These are phyloP conservation scores for Pleurotus cornucopiae DNA, from an alignment of 768 basidiomycete genomes.

Conservation along the genomic window DNA sequence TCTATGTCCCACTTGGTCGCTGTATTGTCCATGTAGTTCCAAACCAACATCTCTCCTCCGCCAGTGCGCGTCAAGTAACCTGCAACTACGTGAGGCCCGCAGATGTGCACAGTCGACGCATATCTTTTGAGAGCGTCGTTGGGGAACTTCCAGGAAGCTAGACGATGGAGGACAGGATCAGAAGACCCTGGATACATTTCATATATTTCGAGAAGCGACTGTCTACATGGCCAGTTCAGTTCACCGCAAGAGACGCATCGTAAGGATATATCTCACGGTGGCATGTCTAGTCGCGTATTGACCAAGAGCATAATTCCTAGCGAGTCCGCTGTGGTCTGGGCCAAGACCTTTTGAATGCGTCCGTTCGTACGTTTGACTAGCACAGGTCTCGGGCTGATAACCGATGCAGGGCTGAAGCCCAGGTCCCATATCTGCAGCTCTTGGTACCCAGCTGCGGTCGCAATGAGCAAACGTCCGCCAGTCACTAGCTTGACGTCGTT, in stretches of 20 bases:
- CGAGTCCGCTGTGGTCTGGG: constrained; percentile 5
- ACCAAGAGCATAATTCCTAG: constrained; percentile 7
- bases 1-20: constrained; percentile 5
- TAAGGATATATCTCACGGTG: background rate
- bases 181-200: constrained; percentile 7
- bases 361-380: constrained; percentile 4
- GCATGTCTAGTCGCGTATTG: background rate
- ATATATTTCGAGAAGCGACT: constrained; percentile 7
- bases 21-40: constrained; percentile 7
- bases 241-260: background rate
- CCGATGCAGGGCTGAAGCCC: constrained; percentile 13
- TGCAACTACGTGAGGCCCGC: background rate
- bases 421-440: constrained; percentile 24
- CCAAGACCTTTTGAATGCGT: constrained; percentile 1
- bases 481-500: constrained; percentile 19
- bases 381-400: constrained; percentile 13
- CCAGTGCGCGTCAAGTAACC: background rate
- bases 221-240: background rate
- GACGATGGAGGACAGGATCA: background rate
- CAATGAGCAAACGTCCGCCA: constrained; percentile 27
- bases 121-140: background rate
- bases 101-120: background rate
- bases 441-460: constrained; percentile 9
- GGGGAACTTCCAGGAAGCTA: constrained; percentile 4
- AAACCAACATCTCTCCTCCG: constrained; percentile 6